Percentiles rank a stretch among this genome's conserved stretches.
Evolutionary conservation across 83 land plant genomes (phyloP).

Genomic region (Picea abies): DNA sequence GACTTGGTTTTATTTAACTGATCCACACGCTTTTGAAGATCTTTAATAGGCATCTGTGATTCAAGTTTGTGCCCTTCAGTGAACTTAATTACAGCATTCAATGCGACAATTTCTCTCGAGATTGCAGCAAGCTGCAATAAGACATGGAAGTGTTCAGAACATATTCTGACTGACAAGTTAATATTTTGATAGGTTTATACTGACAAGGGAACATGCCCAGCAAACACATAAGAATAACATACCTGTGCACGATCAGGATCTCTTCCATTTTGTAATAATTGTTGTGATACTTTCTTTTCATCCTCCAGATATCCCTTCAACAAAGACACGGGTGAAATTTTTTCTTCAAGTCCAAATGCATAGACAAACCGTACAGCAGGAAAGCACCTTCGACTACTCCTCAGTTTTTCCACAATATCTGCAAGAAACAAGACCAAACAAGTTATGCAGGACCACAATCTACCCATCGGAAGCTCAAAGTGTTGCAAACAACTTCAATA

Average conservation of each 20-base stretch:
- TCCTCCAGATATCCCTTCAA: slow-evolving; percentile 64
- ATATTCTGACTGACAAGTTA: background rate
- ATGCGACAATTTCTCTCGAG: slow-evolving; percentile 37
- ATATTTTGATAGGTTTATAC: background rate
- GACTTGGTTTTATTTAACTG: slow-evolving; percentile 27
- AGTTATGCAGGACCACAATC: slow-evolving; percentile 1
- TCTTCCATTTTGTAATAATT: slow-evolving; percentile 27
- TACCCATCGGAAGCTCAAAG: background rate
- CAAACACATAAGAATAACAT: slow-evolving; percentile 8
- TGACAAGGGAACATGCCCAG: background rate
- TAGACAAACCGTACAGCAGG: slow-evolving; percentile 88
- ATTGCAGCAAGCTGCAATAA: slow-evolving; percentile 44
- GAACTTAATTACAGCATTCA: slow-evolving; percentile 43
- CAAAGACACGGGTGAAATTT: slow-evolving; percentile 72
- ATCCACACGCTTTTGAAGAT: slow-evolving; percentile 35
- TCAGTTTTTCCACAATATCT: slow-evolving; percentile 69
- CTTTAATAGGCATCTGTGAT: slow-evolving; percentile 28
- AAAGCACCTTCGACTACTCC: slow-evolving; percentile 78
- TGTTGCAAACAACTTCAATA: no score
- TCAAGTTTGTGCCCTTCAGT: slow-evolving; percentile 52
- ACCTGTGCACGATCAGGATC: slow-evolving; percentile 33
- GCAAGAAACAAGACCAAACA: slow-evolving; percentile 20
- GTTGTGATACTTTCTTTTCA: slow-evolving; percentile 10
- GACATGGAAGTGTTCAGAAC: background rate
- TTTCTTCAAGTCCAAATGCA: slow-evolving; percentile 78